These are phyloP conservation scores for Tetragonia tetragonoides DNA, from an alignment of 148 eudicot genomes.

Conservation along the genomic window DNA sequence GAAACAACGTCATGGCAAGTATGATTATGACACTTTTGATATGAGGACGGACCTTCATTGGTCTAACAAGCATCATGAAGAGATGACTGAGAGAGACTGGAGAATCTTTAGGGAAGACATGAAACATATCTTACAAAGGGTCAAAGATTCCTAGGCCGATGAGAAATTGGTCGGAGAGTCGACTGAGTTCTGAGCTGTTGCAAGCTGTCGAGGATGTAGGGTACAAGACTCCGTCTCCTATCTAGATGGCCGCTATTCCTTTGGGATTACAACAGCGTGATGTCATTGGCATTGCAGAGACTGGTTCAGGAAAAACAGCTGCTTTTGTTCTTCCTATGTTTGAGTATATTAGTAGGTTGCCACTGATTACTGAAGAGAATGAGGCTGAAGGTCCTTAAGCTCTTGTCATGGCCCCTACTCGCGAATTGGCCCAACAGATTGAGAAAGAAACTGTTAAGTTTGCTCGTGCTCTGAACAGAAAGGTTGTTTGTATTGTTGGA, in stretches of 20 bases:
- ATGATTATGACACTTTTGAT: too few relatives aligned
- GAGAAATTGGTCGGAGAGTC: slow-evolving; percentile 83
- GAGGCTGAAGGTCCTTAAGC: slow-evolving; percentile 90
- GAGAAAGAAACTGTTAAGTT: slow-evolving; percentile 80
- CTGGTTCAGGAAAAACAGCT: slow-evolving; percentile 65
- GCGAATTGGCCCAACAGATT: slow-evolving; percentile 87
- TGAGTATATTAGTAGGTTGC: slow-evolving; percentile 53
- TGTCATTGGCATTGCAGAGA: slow-evolving; percentile 61
- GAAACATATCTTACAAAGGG: slow-evolving; percentile 73
- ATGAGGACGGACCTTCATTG: too few relatives aligned
- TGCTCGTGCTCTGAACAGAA: slow-evolving; percentile 65
- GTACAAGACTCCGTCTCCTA: slow-evolving; percentile 57
- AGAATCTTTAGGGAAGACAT: slow-evolving; percentile 49
- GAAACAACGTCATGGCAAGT: slow-evolving; percentile 21
- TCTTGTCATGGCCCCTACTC: slow-evolving; percentile 87
- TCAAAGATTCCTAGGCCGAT: slow-evolving; percentile 70
- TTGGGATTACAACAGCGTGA: slow-evolving; percentile 63
- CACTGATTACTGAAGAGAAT: slow-evolving; percentile 54
- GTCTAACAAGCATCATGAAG: background rate
- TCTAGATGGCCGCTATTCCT: slow-evolving; percentile 66
- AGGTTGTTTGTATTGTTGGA: slow-evolving; percentile 82
- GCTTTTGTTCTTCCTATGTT: slow-evolving; percentile 69
- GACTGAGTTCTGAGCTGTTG: slow-evolving; percentile 53
- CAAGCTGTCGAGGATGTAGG: slow-evolving; percentile 69
- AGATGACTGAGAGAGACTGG: slow-evolving; percentile 66